Percentiles rank a stretch among this genome's conserved stretches.
phyloP scores from a whole-genome alignment of 768 basidiomycete genomes.

The Calocera viscosa region DNA sequence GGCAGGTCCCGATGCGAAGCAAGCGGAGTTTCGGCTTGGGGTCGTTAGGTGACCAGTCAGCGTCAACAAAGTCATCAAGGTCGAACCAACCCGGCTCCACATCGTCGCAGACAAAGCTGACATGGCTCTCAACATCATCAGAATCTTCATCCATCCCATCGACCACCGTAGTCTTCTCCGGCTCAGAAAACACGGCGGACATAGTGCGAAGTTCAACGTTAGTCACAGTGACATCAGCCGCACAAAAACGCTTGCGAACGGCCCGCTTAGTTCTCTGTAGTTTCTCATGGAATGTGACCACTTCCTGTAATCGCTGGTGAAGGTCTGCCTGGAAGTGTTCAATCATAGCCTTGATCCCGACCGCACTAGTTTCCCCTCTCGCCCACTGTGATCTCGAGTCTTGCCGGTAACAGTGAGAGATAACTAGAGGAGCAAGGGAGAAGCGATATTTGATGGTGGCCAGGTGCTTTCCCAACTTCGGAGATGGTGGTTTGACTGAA shows the following conservation, averaged over 20 bases:
- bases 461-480: constrained; percentile 77
- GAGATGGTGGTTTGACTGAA: constrained; percentile 49
- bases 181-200: constrained; percentile 63
- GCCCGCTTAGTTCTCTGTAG: constrained; percentile 33
- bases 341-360: constrained; percentile 77
- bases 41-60: constrained; percentile 47
- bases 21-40: constrained; percentile 49
- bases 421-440: constrained; percentile 58
- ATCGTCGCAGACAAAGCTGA: constrained; percentile 7
- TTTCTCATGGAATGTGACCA: constrained; percentile 33
- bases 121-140: constrained; percentile 36
- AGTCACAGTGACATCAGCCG: constrained; percentile 70
- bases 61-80: constrained; percentile 69
- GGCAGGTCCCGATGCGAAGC: constrained; percentile 61
- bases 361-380: constrained; percentile 61
- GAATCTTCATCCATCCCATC: constrained; percentile 27
- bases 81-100: constrained; percentile 51
- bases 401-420: constrained; percentile 80
- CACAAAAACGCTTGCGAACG: constrained; percentile 74
- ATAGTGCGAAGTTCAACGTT: constrained; percentile 65
- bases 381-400: constrained; percentile 69
- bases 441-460: constrained; percentile 88
- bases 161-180: constrained; percentile 47
- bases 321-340: constrained; percentile 76
- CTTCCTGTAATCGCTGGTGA: constrained; percentile 84